A percentile compares a stretch with the other conserved stretches of the same genome.
Conservation (phyloP, 2,329 filamentous ascomycete genomes). For the Verticillium albo-atrum region DNA sequence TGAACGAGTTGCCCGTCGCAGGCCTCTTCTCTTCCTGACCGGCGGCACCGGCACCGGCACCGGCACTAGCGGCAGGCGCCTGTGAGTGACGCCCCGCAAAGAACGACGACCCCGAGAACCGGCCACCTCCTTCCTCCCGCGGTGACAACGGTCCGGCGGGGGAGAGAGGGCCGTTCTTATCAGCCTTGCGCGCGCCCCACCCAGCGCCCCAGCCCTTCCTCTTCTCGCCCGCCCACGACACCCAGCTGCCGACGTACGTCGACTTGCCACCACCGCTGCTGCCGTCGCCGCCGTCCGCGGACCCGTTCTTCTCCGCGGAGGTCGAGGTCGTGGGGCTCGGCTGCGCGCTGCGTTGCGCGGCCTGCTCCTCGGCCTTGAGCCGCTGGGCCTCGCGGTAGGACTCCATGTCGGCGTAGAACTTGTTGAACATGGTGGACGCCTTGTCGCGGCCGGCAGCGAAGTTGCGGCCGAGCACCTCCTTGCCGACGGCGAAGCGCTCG, state of each 20-base stretch:
- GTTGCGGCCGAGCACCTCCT: slow-evolving; percentile 83
- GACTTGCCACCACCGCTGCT: slow-evolving; percentile 36
- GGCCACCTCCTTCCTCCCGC: slow-evolving; percentile 10
- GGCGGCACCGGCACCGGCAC: neutral
- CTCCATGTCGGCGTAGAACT: slow-evolving; percentile 88
- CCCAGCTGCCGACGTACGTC: slow-evolving; percentile 66
- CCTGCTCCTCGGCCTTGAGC: slow-evolving; percentile 33
- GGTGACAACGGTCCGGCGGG: neutral
- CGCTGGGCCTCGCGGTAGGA: slow-evolving; percentile 41
- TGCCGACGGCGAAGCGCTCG: slow-evolving; percentile 77
- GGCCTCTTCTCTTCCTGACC: slow-evolving; percentile 18
- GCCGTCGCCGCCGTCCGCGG: slow-evolving; percentile 44
- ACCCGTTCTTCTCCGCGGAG: slow-evolving; percentile 14
- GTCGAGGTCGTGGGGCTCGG: slow-evolving; percentile 14
- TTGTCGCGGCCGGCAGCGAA: slow-evolving; percentile 85
- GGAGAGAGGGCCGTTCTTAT: neutral
- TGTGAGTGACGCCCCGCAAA: neutral
- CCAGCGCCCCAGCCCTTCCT: slow-evolving; percentile 50
- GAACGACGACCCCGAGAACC: slow-evolving; percentile 5
- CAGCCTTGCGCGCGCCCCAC: slow-evolving; percentile 24
- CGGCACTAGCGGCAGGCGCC: too few relatives aligned
- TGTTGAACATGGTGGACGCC: slow-evolving; percentile 81
- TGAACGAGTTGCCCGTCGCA: slow-evolving; percentile 36
- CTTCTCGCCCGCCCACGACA: slow-evolving; percentile 71
- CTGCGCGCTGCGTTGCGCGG: slow-evolving; percentile 15